Percentiles rank a stretch among this genome's conserved stretches.
Conservation (phyloP, 306 rosid genomes). For the Rosa multiflora region DNA sequence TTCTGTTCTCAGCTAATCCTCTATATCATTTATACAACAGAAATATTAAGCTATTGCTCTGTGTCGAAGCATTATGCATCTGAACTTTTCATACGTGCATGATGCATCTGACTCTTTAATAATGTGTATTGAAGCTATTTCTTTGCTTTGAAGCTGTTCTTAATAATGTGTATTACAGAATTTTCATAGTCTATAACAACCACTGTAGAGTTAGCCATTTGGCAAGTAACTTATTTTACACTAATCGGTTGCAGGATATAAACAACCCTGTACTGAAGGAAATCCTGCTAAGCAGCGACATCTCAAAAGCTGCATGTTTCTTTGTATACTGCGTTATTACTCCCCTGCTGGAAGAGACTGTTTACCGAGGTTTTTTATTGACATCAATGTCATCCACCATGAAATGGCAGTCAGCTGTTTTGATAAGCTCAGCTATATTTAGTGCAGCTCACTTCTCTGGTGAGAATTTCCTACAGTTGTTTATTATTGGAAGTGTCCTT, state of each 20-base stretch:
- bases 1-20: neutral
- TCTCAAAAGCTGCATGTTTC: slow-evolving; percentile 55
- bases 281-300: slow-evolving; percentile 47
- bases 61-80: neutral
- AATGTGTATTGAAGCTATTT: neutral
- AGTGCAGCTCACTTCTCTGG: slow-evolving; percentile 76
- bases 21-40: neutral
- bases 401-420: slow-evolving; percentile 73
- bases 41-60: neutral
- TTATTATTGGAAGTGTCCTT: slow-evolving; percentile 71
- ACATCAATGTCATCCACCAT: slow-evolving; percentile 56
- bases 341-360: slow-evolving; percentile 74
- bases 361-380: slow-evolving; percentile 78
- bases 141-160: no score
- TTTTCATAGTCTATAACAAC: neutral
- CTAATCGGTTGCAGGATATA: slow-evolving; percentile 46
- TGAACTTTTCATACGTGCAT: neutral
- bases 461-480: slow-evolving; percentile 61
- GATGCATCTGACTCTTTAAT: neutral
- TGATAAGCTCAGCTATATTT: slow-evolving; percentile 62
- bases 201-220: neutral
- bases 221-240: neutral
- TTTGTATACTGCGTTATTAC: slow-evolving; percentile 57
- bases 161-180: neutral
- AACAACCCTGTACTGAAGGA: slow-evolving; percentile 63